phyloP scores from a whole-genome alignment of 139 green algal genomes.

The Chlorella sp. region DNA sequence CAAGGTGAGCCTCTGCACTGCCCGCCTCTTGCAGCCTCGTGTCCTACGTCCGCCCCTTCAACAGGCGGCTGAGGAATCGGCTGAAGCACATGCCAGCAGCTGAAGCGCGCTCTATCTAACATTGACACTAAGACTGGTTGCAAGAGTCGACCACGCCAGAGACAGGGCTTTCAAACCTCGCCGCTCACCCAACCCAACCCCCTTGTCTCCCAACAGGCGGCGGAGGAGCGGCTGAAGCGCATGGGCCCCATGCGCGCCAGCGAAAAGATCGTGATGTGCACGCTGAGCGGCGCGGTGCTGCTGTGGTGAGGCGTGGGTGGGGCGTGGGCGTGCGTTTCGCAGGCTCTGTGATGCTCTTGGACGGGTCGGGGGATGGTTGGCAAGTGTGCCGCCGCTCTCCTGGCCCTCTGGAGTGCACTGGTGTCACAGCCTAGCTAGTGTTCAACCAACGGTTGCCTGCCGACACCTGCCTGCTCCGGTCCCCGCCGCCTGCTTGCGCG shows the following conservation, averaged over 20 bases:
- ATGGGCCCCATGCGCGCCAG: constrained; percentile 89
- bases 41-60: constrained; percentile 27
- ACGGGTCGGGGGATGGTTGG: no score
- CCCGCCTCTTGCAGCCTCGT: no score
- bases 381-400: no score
- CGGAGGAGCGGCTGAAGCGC: constrained; percentile 63
- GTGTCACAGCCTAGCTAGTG: no score
- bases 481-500: no score
- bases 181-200: not conserved
- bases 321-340: no score
- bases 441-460: no score
- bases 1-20: constrained; percentile 6
- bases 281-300: constrained; percentile 85
- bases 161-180: not conserved
- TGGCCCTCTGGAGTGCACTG: no score
- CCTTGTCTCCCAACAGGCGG: constrained; percentile 19
- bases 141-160: constrained; percentile 83
- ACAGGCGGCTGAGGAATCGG: constrained; percentile 83
- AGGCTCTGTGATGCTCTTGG: no score
- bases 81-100: constrained; percentile 70
- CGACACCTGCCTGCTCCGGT: no score
- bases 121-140: constrained; percentile 57
- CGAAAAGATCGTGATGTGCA: constrained; percentile 90
- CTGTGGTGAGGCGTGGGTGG: constrained; percentile 75
- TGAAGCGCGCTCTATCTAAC: not conserved